Base-by-base conservation (phyloP, 208 protist species). In the Leptomonas seymouri region DNA sequence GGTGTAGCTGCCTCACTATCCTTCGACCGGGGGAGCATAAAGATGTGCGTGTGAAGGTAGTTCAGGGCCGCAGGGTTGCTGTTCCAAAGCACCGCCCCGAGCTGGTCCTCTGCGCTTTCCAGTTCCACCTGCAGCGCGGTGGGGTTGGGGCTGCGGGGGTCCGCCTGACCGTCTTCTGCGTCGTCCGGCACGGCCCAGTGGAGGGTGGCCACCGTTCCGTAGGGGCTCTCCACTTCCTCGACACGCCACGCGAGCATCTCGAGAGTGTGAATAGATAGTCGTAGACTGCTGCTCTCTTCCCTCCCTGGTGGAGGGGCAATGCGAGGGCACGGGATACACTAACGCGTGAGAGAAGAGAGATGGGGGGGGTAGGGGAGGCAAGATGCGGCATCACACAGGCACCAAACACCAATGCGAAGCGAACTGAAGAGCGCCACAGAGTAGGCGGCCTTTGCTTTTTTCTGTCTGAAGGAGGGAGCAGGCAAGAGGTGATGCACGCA, bases 41-140 rank as follows among this genome's bases (percentile, higher is more conserved):
- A 87, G 68, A 94, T 71, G 59, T 88, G 83, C 0, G 74, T 30
- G 56, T 93, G 84, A 23, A 97, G 73, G 68, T 95, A 81, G 16
- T 58, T 18, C 23, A 95, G 72, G 3, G 88, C 87, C 25, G 83
- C 82, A 16, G 56, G 80, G 70, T 97, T 97, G 80, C 89, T 94
- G 70, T 97, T 97, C 90, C 92, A 97, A 57, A 97, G 71, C 30
- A 97, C 92, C 0, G 92, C 81, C 21, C 92, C 92, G 21, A 97
- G 85, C 65, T 93, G 89, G 55, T 94, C 92, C 66, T 93, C 87
- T 2, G 92, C 87, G 36, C 69, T 79, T 60, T 93, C 87, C 63
- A 97, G 67, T 53, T 76, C 68, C 42, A 77, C 67, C 63, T 86
- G 71, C 57, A 86, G 51, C 21, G 23, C 71, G 1, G 59, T 75